phyloP scores from a whole-genome alignment of 768 basidiomycete genomes.

The Tylopilus vinaceipallidus region DNA sequence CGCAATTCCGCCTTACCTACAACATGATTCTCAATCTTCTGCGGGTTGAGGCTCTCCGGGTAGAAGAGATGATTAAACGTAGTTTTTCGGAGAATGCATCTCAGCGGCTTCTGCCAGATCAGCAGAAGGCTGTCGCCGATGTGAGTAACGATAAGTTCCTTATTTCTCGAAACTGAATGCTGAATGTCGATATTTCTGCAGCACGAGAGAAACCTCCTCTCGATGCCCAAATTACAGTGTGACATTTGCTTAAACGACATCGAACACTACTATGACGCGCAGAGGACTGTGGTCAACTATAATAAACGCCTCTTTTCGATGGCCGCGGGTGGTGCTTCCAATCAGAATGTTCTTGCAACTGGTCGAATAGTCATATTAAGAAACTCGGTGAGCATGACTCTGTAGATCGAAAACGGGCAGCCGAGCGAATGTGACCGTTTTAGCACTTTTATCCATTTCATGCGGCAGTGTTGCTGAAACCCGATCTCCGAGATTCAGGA shows the following conservation, averaged over 20 bases:
- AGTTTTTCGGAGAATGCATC: conserved; percentile 98
- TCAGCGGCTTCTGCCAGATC: conserved; percentile 87
- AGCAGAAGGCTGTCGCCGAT: conserved; percentile 84
- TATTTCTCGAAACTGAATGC: conserved; percentile 4
- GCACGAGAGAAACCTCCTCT: conserved; percentile 69
- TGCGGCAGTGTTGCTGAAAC: conserved; percentile 69
- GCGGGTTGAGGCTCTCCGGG: conserved; percentile 90
- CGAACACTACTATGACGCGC: conserved; percentile 70
- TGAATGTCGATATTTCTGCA: conserved; percentile 36
- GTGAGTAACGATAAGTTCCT: conserved; percentile 46
- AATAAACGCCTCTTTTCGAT: conserved; percentile 64
- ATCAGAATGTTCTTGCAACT: conserved; percentile 60
- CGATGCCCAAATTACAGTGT: conserved; percentile 66
- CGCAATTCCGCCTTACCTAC: conserved; percentile 96
- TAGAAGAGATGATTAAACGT: conserved; percentile 99
- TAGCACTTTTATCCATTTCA: conserved; percentile 78
- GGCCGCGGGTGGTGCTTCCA: conserved; percentile 59
- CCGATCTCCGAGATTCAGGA: conserved; percentile 50
- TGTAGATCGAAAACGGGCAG: neutral
- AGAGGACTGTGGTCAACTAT: conserved; percentile 54
- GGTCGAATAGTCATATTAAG: conserved; percentile 85
- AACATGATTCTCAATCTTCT: conserved; percentile 99
- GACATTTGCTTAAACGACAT: conserved; percentile 71
- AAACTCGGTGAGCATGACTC: conserved; percentile 61
- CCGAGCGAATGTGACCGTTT: neutral